Percentiles rank a stretch among this genome's conserved stretches.
These are phyloP conservation scores for Peronospora farinosa DNA, from an alignment of 352 stramenopile genomes.

Conservation along the genomic window DNA sequence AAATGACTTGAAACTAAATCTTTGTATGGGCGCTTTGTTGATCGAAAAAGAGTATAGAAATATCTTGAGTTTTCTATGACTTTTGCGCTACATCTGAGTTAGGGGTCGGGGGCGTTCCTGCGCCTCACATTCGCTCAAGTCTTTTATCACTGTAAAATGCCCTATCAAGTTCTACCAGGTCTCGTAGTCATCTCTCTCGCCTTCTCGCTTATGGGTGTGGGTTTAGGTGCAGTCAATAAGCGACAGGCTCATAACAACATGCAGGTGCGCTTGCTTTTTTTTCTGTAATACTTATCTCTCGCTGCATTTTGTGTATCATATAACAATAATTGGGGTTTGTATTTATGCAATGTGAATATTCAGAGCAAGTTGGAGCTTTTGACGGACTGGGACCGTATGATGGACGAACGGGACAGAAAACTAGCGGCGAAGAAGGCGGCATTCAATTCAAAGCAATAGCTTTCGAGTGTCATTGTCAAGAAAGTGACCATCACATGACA, in stretches of 20 bases:
- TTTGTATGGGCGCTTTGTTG: neutral
- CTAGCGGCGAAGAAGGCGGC: constrained; percentile 39
- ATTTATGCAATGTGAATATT: constrained; percentile 1
- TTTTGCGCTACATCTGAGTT: too few species aligned
- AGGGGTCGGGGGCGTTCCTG: too few species aligned
- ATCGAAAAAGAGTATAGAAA: too few species aligned
- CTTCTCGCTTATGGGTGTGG: constrained; percentile 76
- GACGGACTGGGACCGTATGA: constrained; percentile 77
- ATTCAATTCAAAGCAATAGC: constrained; percentile 30
- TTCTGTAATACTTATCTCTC: neutral
- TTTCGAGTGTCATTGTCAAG: constrained; percentile 2
- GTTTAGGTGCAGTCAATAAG: constrained; percentile 71
- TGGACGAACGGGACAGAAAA: constrained; percentile 74
- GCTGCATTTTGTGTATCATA: constrained; percentile 1
- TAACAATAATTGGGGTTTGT: neutral
- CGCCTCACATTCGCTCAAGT: neutral
- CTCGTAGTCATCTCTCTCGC: constrained; percentile 68
- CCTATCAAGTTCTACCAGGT: constrained; percentile 80
- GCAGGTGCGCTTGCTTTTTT: constrained; percentile 38
- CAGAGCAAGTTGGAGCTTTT: constrained; percentile 75
- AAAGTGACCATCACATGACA: constrained; percentile 4
- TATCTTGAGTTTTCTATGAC: too few species aligned
- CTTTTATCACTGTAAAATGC: constrained; percentile 31
- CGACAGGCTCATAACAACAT: constrained; percentile 56
- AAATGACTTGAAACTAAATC: neutral